Evolutionary conservation across 257 asterid species (phyloP).

Genomic region (Jacaranda mimosifolia): DNA sequence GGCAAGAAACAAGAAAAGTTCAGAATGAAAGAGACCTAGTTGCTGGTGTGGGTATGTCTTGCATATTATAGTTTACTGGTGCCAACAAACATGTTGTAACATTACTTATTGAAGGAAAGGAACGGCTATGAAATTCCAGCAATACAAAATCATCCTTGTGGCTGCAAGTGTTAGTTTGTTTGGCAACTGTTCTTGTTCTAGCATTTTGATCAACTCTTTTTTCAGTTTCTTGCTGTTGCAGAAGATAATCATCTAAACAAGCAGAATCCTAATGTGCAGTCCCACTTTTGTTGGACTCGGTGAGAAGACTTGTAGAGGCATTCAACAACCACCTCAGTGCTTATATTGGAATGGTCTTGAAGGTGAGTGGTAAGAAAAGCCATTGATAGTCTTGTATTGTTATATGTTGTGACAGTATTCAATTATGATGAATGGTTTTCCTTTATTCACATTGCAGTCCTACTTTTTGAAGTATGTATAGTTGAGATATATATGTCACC

Average conservation of each 20-base stretch:
- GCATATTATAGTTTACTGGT: constrained; percentile 1
- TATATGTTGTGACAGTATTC: constrained; percentile 24
- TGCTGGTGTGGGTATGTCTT: constrained; percentile 13
- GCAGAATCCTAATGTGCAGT: not conserved
- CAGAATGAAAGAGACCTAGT: constrained; percentile 28
- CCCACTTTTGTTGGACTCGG: constrained; percentile 14
- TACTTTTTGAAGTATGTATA: not conserved
- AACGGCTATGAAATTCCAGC: not conserved
- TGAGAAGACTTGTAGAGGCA: constrained; percentile 23
- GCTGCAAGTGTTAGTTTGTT: not conserved
- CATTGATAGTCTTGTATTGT: constrained; percentile 1
- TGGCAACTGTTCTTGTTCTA: constrained; percentile 6
- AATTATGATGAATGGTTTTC: not conserved
- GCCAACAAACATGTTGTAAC: not conserved
- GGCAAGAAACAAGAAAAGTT: constrained; percentile 80
- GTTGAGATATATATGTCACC: not conserved
- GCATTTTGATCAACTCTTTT: not conserved
- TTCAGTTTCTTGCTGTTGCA: constrained; percentile 13
- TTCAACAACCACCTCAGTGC: not conserved
- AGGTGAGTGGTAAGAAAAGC: constrained; percentile 26
- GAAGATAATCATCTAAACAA: constrained; percentile 13
- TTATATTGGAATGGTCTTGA: constrained; percentile 2
- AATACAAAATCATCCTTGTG: not conserved
- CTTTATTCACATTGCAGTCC: not conserved
- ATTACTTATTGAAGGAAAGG: constrained; percentile 1